Base-by-base conservation (phyloP, 495 filamentous ascomycete species). In the Beverwykella pulmonaria region DNA sequence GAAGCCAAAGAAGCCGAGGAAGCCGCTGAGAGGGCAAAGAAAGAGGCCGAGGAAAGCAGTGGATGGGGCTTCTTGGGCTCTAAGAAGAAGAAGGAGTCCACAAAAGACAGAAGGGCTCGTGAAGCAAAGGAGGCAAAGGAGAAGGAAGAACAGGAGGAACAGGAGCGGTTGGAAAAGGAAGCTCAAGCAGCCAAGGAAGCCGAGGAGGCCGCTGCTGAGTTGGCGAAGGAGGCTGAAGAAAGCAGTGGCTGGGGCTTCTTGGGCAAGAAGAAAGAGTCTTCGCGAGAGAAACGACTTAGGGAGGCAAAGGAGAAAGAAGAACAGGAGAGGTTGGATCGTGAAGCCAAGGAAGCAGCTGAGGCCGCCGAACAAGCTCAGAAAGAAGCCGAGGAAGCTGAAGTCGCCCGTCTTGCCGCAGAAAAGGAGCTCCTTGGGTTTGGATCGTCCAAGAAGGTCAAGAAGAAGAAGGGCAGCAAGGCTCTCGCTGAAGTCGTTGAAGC, bases 371-470 rank as follows among this genome's bases (percentile, higher is more conserved):
- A 39, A 30, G 70, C 70, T 19, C 36, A 53, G 52, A 69, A 63
- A 39, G 70, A 72, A 29, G 65, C 65, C 39, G 70, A 69, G 41
- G 66, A 69, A 29, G 70, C 70, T 17, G 70, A 72, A 52, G 68
- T 69, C 20, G 73, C 74, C 12, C 62, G 72, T 22, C 48, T 69
- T 19, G 75, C 74, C 1, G 75, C 75, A 26, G 72, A 74, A 20
- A 69, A 77, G 26, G 75, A 77, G 27, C 68, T 77, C 12, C 49
- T 77, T 9, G 71, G 60, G 10, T 67, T 72, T 19, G 59, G 71
- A 15, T 72, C 76, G 44, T 71, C 70, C 14, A 66, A 66, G 26
- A 69, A 64, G 61, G 62, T 63, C 32, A 71, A 68, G 54, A 68
- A 70, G 52, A 76, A 77, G 66, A 69, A 73, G 49, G 71, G 69